Conservation (phyloP, 1,284 basidiomycete genomes). For the Irpex rosettiformis region DNA sequence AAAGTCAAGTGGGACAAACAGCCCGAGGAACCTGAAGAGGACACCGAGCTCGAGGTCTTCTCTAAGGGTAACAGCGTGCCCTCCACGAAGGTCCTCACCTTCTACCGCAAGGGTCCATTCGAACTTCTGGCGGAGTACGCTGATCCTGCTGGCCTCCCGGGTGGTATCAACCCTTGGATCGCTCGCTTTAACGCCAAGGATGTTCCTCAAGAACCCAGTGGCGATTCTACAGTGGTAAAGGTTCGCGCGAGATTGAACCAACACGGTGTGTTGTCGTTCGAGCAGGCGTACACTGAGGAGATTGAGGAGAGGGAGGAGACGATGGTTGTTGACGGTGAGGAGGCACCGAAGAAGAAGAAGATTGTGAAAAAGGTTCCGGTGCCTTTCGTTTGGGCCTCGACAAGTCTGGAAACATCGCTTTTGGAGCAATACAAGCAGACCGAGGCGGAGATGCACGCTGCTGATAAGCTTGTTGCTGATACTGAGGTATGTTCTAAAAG, state of each 20-base stretch:
- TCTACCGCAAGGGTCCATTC: conserved; percentile 85
- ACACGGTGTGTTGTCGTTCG: conserved; percentile 85
- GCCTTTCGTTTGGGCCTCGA: conserved; percentile 61
- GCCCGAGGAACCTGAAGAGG: conserved; percentile 77
- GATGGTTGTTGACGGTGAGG: conserved; percentile 67
- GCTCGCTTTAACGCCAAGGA: conserved; percentile 78
- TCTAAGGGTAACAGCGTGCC: conserved; percentile 79
- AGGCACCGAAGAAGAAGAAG: conserved; percentile 79
- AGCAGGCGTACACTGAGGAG: conserved; percentile 81
- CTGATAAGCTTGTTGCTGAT: conserved; percentile 92
- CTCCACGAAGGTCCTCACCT: conserved; percentile 93
- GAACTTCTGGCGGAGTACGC: conserved; percentile 83
- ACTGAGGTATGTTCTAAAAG: conserved; percentile 76
- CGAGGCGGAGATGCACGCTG: conserved; percentile 83
- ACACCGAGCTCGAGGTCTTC: conserved; percentile 87
- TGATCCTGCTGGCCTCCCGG: conserved; percentile 67
- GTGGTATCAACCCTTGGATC: conserved; percentile 80
- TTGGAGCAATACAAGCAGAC: conserved; percentile 71
- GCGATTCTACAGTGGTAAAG: conserved; percentile 79
- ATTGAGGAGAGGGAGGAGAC: conserved; percentile 76
- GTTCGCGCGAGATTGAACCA: conserved; percentile 85
- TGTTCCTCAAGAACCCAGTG: conserved; percentile 64
- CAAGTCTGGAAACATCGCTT: conserved; percentile 57
- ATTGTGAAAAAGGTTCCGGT: conserved; percentile 81
- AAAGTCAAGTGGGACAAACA: conserved; percentile 82